Evolutionary conservation across 1,284 basidiomycete species (phyloP).

Genomic region (Moesziomyces sp.): DNA sequence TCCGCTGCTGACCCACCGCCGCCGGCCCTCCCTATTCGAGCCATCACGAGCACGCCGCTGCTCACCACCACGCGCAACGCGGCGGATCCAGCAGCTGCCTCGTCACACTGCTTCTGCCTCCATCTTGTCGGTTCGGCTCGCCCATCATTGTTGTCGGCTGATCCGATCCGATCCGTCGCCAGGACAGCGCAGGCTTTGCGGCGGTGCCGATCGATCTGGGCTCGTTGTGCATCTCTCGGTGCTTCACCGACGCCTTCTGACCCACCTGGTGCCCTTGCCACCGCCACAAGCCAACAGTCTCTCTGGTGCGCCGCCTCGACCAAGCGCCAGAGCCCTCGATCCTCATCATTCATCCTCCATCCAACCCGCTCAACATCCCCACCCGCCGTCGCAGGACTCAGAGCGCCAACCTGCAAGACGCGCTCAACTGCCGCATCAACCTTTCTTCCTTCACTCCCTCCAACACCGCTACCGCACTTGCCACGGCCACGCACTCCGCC

Average conservation of each 20-base stretch:
- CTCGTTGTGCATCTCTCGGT: background rate
- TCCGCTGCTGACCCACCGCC: too few species aligned
- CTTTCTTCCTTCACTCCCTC: slow-evolving; percentile 27
- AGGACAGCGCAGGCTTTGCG: too few species aligned
- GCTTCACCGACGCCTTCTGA: background rate
- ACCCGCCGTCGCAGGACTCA: slow-evolving; percentile 49
- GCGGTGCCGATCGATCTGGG: too few species aligned
- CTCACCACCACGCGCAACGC: too few species aligned
- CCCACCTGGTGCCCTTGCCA: background rate
- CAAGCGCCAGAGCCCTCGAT: slow-evolving; percentile 31
- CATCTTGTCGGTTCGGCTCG: too few species aligned
- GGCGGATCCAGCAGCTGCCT: too few species aligned
- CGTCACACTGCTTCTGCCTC: too few species aligned
- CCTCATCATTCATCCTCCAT: slow-evolving; percentile 43
- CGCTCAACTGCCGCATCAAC: slow-evolving; percentile 51
- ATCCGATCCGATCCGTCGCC: too few species aligned
- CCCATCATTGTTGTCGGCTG: too few species aligned
- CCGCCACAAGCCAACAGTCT: background rate
- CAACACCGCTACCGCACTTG: slow-evolving; percentile 1
- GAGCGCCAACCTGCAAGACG: slow-evolving; percentile 53
- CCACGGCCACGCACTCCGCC: background rate
- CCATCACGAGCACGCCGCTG: too few species aligned
- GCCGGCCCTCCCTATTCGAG: too few species aligned
- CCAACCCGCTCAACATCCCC: slow-evolving; percentile 47
- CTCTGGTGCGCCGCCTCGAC: slow-evolving; percentile 36